Evolutionary conservation across 495 filamentous ascomycete species (phyloP).

Genomic region (Annulohypoxylon stygium): DNA sequence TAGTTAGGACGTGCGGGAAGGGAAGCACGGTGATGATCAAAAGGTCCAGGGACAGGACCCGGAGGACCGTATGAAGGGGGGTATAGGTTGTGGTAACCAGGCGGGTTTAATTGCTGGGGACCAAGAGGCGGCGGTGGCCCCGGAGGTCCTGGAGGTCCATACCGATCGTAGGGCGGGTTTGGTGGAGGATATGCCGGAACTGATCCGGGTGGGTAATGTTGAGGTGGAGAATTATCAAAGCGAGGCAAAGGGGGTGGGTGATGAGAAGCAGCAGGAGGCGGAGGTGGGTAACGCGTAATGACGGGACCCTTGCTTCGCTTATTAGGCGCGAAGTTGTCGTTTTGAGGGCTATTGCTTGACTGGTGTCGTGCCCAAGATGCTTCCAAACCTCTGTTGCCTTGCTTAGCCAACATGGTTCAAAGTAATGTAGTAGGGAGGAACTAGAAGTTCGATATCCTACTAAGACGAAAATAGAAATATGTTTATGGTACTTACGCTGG

Average conservation of each 20-base stretch:
- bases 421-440: slow-evolving; percentile 11
- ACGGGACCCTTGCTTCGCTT: slow-evolving; percentile 56
- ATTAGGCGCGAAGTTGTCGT: slow-evolving; percentile 44
- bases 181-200: slow-evolving; percentile 48
- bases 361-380: slow-evolving; percentile 56
- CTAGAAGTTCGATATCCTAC: neutral
- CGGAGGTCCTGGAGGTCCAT: slow-evolving; percentile 41
- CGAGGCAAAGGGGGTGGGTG: slow-evolving; percentile 40
- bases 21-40: slow-evolving; percentile 32
- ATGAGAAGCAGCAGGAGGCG: slow-evolving; percentile 45
- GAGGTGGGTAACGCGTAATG: slow-evolving; percentile 58
- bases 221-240: slow-evolving; percentile 48
- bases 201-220: slow-evolving; percentile 50
- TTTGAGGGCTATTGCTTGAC: slow-evolving; percentile 54
- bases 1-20: slow-evolving; percentile 35
- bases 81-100: slow-evolving; percentile 50
- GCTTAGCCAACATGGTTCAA: slow-evolving; percentile 39
- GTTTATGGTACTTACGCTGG: slow-evolving; percentile 69
- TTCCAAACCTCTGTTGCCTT: slow-evolving; percentile 53
- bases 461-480: slow-evolving; percentile 50
- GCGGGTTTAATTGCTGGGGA: slow-evolving; percentile 49
- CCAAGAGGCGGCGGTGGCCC: slow-evolving; percentile 43
- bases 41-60: slow-evolving; percentile 36
- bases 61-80: slow-evolving; percentile 40
- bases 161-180: slow-evolving; percentile 42